phyloP scores from a whole-genome alignment of 352 stramenopile species.

The Pythium brachiatum region DNA sequence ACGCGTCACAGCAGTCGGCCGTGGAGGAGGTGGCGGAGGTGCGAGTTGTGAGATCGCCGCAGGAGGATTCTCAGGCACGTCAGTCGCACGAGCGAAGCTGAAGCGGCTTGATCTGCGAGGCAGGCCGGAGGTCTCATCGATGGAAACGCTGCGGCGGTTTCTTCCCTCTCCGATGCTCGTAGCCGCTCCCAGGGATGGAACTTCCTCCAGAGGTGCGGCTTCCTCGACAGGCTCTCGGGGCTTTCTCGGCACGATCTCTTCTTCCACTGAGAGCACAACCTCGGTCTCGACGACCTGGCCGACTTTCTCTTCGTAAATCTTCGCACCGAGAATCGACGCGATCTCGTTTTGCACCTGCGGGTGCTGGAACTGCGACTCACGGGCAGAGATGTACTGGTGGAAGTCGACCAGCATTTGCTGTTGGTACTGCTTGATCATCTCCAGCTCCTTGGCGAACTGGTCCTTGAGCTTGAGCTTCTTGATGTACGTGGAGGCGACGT shows the following conservation, averaged over 20 bases:
- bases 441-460: conserved; percentile 53
- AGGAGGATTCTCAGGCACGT: not conserved
- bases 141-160: not conserved
- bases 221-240: conserved; percentile 2
- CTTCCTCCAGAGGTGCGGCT: not conserved
- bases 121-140: not conserved
- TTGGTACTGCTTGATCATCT: conserved; percentile 54
- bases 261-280: conserved; percentile 51
- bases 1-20: not conserved
- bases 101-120: conserved; percentile 46
- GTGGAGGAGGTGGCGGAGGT: not conserved
- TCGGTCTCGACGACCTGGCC: conserved; percentile 49
- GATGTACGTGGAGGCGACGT: conserved; percentile 79
- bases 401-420: conserved; percentile 53
- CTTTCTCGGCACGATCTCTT: conserved; percentile 49
- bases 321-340: conserved; percentile 36
- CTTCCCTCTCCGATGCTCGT: not conserved
- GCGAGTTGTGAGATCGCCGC: not conserved
- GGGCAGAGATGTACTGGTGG: conserved; percentile 49
- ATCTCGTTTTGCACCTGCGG: conserved; percentile 38
- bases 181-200: not conserved
- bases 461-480: conserved; percentile 75
- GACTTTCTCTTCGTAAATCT: conserved; percentile 46
- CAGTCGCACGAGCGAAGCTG: conserved; percentile 42
- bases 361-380: conserved; percentile 49